phyloP scores from a whole-genome alignment of 73 alveolate species.

The Paramecium primaurelia region DNA sequence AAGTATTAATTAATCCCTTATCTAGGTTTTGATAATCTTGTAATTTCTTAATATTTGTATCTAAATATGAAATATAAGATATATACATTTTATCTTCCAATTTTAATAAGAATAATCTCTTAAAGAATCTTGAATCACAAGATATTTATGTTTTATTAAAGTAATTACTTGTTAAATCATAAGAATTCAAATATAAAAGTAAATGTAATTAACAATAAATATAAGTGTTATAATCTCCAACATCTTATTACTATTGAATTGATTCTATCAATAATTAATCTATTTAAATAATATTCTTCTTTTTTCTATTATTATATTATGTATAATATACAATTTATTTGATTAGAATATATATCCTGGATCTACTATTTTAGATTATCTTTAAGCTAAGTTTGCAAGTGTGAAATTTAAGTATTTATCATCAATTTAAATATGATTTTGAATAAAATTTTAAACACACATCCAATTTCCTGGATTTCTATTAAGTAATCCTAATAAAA shows the following conservation, averaged over 20 bases:
- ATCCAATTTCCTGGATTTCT: conserved; percentile 2
- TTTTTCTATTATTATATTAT: neutral
- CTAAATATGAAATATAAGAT: neutral
- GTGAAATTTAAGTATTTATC: neutral
- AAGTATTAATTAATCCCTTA: neutral
- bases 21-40: neutral
- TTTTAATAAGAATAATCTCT: neutral
- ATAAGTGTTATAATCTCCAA: neutral
- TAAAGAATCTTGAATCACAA: neutral
- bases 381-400: neutral
- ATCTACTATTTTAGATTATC: neutral
- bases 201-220: neutral
- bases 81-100: neutral
- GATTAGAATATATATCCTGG: neutral
- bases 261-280: neutral
- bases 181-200: neutral
- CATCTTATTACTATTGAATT: neutral
- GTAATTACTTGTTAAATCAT: neutral
- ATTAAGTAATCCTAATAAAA: neutral
- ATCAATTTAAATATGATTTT: neutral
- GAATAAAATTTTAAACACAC: neutral
- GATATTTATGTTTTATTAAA: neutral
- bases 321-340: neutral
- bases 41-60: neutral
- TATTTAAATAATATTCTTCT: neutral